A percentile compares a stretch with the other conserved stretches of the same genome.
Conservation (phyloP, 768 basidiomycete genomes). For the Suillus cothurnatus region DNA sequence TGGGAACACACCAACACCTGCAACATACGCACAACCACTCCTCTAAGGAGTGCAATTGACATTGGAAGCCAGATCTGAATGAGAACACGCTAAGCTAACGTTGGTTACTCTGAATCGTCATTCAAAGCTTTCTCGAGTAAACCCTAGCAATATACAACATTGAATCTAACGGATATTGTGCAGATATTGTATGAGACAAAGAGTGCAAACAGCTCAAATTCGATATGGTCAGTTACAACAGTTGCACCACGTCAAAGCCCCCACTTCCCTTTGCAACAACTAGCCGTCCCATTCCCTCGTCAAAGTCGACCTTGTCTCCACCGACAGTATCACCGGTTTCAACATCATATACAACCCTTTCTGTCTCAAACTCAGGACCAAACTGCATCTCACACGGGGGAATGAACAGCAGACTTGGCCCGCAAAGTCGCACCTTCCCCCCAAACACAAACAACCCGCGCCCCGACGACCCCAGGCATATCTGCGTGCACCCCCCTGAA, state of each 20-base stretch:
- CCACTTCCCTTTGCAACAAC: constrained; percentile 27
- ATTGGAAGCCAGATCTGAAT: neutral
- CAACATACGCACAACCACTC: neutral
- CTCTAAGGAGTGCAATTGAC: no score
- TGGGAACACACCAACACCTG: neutral
- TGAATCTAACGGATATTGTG: neutral
- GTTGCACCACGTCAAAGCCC: constrained; percentile 29
- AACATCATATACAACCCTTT: constrained; percentile 18
- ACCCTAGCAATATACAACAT: no score
- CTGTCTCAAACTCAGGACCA: constrained; percentile 30
- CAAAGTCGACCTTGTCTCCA: constrained; percentile 31
- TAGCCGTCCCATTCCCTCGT: constrained; percentile 35
- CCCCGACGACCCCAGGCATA: constrained; percentile 29
- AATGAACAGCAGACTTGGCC: constrained; percentile 22
- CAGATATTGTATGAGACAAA: neutral
- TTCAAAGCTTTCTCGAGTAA: neutral
- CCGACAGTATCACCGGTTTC: neutral
- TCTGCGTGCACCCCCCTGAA: constrained; percentile 15
- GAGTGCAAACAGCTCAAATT: neutral
- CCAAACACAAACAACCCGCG: constrained; percentile 29
- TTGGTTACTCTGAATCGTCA: neutral
- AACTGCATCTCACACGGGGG: constrained; percentile 33
- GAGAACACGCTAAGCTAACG: neutral
- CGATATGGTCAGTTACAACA: constrained; percentile 6
- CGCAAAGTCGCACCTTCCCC: constrained; percentile 23